Percentiles rank a stretch among this genome's conserved stretches.
These are phyloP conservation scores for Pelargonium fulgidum DNA, from an alignment of 441 rosid species.

Conservation along the genomic window DNA sequence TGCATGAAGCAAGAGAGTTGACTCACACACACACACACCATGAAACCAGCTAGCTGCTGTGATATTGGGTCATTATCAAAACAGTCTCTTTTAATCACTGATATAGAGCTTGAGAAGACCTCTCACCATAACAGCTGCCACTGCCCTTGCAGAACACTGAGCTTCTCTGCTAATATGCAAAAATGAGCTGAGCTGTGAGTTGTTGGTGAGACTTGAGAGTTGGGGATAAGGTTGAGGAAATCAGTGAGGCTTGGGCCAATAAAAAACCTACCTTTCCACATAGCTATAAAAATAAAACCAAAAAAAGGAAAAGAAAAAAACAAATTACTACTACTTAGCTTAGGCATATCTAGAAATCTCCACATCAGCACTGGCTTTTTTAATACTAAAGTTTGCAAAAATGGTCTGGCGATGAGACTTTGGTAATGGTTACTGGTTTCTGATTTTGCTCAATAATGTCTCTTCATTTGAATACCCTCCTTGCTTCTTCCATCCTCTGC, in stretches of 20 bases:
- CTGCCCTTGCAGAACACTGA: slow-evolving; percentile 1
- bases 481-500: not conserved
- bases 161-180: slow-evolving; percentile 19
- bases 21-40: not conserved
- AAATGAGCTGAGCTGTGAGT: slow-evolving; percentile 21
- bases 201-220: slow-evolving; percentile 17
- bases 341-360: not conserved
- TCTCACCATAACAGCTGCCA: not conserved
- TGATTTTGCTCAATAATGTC: not conserved
- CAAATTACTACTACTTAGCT: not conserved
- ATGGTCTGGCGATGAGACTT: not conserved
- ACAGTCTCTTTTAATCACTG: not conserved
- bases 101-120: slow-evolving; percentile 7
- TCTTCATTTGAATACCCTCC: not conserved
- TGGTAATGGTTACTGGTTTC: not conserved
- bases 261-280: slow-evolving; percentile 24
- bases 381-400: not conserved
- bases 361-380: not conserved
- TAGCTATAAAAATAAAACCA: not conserved
- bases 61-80: slow-evolving; percentile 3
- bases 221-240: slow-evolving; percentile 45
- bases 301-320: not conserved
- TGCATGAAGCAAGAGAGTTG: slow-evolving; percentile 3
- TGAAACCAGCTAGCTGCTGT: slow-evolving; percentile 1
- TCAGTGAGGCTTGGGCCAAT: slow-evolving; percentile 35